phyloP scores from a whole-genome alignment of 352 stramenopile genomes.

The Lagenidium giganteum region DNA sequence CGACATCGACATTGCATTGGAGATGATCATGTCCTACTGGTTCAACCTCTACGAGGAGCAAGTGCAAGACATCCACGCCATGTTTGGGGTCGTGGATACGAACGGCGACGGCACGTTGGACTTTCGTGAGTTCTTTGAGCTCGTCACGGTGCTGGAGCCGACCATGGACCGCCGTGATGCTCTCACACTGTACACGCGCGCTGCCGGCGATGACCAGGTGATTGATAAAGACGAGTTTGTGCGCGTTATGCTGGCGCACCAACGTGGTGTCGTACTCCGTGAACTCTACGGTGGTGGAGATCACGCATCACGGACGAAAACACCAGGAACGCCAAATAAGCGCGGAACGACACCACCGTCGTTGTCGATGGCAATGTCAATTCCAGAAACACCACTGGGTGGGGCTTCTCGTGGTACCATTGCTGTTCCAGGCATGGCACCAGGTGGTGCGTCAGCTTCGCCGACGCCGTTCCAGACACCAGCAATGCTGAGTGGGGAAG shows the following conservation, averaged over 20 bases:
- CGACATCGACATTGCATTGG: conserved; percentile 70
- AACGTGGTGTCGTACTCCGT: conserved; percentile 57
- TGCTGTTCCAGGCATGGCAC: too few species aligned
- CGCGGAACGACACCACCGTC: too few species aligned
- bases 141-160: conserved; percentile 58
- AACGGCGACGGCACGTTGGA: conserved; percentile 70
- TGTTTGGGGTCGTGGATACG: conserved; percentile 66
- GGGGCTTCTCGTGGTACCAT: too few species aligned
- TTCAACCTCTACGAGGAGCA: conserved; percentile 73
- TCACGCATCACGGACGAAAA: too few species aligned
- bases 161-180: conserved; percentile 58
- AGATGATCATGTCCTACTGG: conserved; percentile 78
- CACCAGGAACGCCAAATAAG: not conserved
- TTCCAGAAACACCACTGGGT: too few species aligned
- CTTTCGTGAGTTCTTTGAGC: conserved; percentile 66
- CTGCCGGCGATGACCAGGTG: conserved; percentile 65
- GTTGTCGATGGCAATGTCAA: too few species aligned
- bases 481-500: too few species aligned
- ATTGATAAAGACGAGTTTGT: conserved; percentile 80
- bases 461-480: too few species aligned
- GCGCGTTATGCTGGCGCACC: conserved; percentile 66
- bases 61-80: conserved; percentile 67
- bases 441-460: too few species aligned
- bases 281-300: conserved; percentile 51
- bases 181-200: conserved; percentile 54